Percentiles rank a stretch among this genome's conserved stretches.
These are phyloP conservation scores for Kluyveromyces aestuarii DNA, from an alignment of 805 yeast species.

Conservation along the genomic window DNA sequence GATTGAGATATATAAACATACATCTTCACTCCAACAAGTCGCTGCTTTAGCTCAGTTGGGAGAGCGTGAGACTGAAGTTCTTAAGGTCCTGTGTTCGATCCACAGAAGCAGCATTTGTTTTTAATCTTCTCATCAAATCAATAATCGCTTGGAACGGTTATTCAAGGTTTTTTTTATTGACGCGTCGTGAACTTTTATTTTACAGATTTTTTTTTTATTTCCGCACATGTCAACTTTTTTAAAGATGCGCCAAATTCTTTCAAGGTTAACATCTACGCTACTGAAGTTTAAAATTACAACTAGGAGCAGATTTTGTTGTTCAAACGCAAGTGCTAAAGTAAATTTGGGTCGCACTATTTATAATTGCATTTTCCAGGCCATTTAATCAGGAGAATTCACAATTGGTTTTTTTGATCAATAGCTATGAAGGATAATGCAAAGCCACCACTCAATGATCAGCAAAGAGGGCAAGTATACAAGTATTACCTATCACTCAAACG, in stretches of 20 bases:
- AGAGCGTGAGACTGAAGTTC: conserved; percentile 39
- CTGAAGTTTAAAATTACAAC: no score
- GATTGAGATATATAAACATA: no score
- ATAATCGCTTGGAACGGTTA: neutral
- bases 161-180: no score
- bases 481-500: conserved; percentile 21
- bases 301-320: no score
- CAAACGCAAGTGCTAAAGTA: neutral
- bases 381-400: neutral
- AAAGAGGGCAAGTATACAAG: conserved; percentile 12
- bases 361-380: neutral
- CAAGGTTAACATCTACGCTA: no score
- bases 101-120: conserved; percentile 54
- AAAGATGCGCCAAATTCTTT: no score
- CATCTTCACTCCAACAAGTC: no score
- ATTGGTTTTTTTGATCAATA: neutral
- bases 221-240: no score
- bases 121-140: conserved; percentile 4
- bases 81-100: conserved; percentile 88
- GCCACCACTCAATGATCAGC: conserved; percentile 3
- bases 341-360: no score
- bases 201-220: no score
- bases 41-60: conserved; percentile 39
- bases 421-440: neutral
- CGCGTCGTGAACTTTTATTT: no score